Conservation (phyloP, 208 protist genomes). For the Crithidia expoeki region DNA sequence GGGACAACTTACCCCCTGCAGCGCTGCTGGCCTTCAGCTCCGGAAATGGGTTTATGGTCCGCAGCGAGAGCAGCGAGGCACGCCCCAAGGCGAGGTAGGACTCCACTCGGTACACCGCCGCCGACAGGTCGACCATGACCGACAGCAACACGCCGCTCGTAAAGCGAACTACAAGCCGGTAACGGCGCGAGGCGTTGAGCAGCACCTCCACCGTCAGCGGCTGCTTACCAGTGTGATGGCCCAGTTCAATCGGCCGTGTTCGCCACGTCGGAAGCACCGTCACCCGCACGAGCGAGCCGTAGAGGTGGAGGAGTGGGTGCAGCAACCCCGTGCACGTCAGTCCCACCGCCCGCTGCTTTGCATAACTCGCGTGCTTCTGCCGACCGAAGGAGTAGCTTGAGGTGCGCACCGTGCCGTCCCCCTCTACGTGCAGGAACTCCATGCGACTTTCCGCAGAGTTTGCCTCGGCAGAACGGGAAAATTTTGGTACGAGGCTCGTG, state of each 20-base stretch:
- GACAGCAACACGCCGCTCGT: slow-evolving; percentile 57
- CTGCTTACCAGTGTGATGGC: slow-evolving; percentile 47
- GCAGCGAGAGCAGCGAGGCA: slow-evolving; percentile 47
- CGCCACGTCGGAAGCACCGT: slow-evolving; percentile 65
- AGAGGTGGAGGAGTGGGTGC: slow-evolving; percentile 54
- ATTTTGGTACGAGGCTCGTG: slow-evolving; percentile 57
- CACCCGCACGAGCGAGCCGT: slow-evolving; percentile 48
- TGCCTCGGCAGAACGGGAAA: slow-evolving; percentile 40
- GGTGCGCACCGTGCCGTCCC: slow-evolving; percentile 72
- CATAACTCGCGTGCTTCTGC: slow-evolving; percentile 66
- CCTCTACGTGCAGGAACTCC: slow-evolving; percentile 74
- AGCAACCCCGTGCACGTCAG: slow-evolving; percentile 48
- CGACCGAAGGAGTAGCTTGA: slow-evolving; percentile 69
- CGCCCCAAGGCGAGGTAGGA: slow-evolving; percentile 66
- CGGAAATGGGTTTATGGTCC: slow-evolving; percentile 27
- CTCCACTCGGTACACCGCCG: slow-evolving; percentile 56
- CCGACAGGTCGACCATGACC: slow-evolving; percentile 71
- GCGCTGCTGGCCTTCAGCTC: slow-evolving; percentile 11
- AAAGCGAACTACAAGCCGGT: slow-evolving; percentile 72
- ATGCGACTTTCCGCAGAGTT: slow-evolving; percentile 57
- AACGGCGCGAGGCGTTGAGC: slow-evolving; percentile 48
- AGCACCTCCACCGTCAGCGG: slow-evolving; percentile 50
- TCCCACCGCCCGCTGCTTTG: slow-evolving; percentile 55
- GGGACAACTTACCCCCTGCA: slow-evolving; percentile 8
- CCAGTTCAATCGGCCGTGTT: slow-evolving; percentile 61